A percentile compares a stretch with the other conserved stretches of the same genome.
Evolutionary conservation across 768 basidiomycete genomes (phyloP).

Genomic region (Calocybe indica): DNA sequence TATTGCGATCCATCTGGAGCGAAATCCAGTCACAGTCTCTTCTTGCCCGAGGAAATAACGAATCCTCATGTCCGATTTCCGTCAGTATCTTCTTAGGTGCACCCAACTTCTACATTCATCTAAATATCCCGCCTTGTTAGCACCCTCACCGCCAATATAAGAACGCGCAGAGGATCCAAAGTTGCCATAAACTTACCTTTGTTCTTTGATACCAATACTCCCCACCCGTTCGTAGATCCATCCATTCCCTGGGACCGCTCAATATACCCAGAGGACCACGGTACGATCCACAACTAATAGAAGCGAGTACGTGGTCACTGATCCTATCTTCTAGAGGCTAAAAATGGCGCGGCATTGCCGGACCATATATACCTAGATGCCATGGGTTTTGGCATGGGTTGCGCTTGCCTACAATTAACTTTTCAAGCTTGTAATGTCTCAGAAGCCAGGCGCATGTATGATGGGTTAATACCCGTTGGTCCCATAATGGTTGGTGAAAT

Average conservation of each 20-base stretch:
- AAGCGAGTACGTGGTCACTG: conserved; percentile 6
- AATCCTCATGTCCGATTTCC: conserved; percentile 98
- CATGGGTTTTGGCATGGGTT: conserved; percentile 99
- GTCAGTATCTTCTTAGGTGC: conserved; percentile 45
- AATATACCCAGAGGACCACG: conserved; percentile 80
- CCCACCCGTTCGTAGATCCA: conserved; percentile 85
- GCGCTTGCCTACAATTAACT: conserved; percentile 94
- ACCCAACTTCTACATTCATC: background rate
- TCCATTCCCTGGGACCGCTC: conserved; percentile 85
- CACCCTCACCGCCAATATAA: conserved; percentile 96
- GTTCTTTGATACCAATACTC: conserved; percentile 84
- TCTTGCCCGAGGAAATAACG: conserved; percentile 92
- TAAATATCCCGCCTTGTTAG: conserved; percentile 34
- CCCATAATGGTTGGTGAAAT: conserved; percentile 77
- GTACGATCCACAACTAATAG: conserved; percentile 32
- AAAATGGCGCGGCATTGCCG: conserved; percentile 77
- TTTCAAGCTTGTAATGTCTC: conserved; percentile 95
- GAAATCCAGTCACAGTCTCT: conserved; percentile 86
- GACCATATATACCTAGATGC: conserved; percentile 98
- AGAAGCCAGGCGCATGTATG: conserved; percentile 91
- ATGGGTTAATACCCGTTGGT: conserved; percentile 91
- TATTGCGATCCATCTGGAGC: conserved; percentile 70
- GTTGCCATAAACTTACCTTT: conserved; percentile 94
- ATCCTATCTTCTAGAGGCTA: conserved; percentile 58
- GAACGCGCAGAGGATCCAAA: conserved; percentile 84